Evolutionary conservation across 2,329 filamentous ascomycete species (phyloP).

Genomic region (Talaromyces sp.): DNA sequence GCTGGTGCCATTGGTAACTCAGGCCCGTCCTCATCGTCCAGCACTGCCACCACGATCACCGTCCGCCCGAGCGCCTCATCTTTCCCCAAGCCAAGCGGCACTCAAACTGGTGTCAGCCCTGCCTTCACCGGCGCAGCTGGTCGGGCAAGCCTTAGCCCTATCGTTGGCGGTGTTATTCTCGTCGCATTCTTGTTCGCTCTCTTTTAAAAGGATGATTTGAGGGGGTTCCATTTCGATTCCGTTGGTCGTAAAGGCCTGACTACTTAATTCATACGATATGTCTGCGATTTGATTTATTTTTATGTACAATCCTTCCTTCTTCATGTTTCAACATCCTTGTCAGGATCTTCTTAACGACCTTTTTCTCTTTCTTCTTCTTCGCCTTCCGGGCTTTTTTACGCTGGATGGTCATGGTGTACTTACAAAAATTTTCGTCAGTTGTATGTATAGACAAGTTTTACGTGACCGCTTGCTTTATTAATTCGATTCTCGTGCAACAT

Average conservation of each 20-base stretch:
- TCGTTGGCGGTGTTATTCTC: constrained; percentile 3
- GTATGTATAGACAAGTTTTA: constrained; percentile 4
- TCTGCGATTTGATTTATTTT: constrained; percentile 1
- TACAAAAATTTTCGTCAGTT: background rate
- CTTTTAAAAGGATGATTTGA: constrained; percentile 4
- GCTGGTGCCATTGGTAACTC: constrained; percentile 1
- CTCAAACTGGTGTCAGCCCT: constrained; percentile 12
- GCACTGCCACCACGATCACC: constrained; percentile 9
- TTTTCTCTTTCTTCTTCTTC: background rate
- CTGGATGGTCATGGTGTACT: background rate
- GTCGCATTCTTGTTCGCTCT: constrained; percentile 6
- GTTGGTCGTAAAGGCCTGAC: background rate
- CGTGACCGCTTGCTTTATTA: background rate
- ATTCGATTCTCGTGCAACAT: constrained; percentile 12
- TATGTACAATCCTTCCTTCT: constrained; percentile 11
- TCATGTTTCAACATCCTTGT: constrained; percentile 5
- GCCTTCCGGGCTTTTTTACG: background rate
- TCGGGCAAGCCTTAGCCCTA: constrained; percentile 3
- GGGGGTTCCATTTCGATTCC: background rate
- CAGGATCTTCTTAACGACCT: background rate
- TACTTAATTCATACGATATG: constrained; percentile 11
- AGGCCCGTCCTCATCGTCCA: constrained; percentile 16
- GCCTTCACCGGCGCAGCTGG: constrained; percentile 18
- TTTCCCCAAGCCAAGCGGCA: constrained; percentile 13
- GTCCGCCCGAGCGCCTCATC: constrained; percentile 11